Base-by-base conservation (phyloP, 1,284 basidiomycete species). In the Neolentinus lepideus region DNA sequence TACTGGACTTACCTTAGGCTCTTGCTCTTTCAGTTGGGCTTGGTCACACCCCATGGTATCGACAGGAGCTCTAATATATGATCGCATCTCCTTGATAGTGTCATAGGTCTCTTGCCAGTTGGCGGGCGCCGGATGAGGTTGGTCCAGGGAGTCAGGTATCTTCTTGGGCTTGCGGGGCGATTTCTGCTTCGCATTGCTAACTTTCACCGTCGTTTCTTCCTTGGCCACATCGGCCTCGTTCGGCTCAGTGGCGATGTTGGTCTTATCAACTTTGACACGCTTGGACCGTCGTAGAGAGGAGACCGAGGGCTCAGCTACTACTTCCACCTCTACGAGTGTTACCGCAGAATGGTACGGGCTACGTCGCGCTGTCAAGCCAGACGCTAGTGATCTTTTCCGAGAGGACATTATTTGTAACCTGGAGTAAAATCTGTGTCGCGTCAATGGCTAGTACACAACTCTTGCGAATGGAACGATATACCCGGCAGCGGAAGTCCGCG, bases 21-120 rank as follows among this genome's bases (percentile, higher is more conserved):
- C 83, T 6, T 66, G 70, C 62, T 90, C 84, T 52, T 75, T 73
- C 43, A 67, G 64, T 58, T 90, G 83, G 1, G 86, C 88, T 56
- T 77, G 76, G 50, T 87, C 86, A 65, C 88, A 95, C 0, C 91
- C 91, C 94, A 95, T 94, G 0, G 88, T 91, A 64, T 98, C 94
- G 2, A 97, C 94, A 0, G 94, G 92, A 0, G 94, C 94, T 0
- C 80, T 71, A 27, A 87, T 79, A 2, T 75, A 74, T 22, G 81
- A 74, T 6, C 93, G 78, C 90, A 95, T 94, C 53, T 79, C 76
- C 64, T 85, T 83, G 54, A 97, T 94, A 1, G 81, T 71, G 36
- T 80, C 77, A 63, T 94, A 96, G 14, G 81, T 80, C 58, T 90
- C 84, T 53, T 74, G 72, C 94, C 94, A 96, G 46, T 71, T 71